phyloP scores from a whole-genome alignment of 257 asterid species.

The Henckelia pumila region DNA sequence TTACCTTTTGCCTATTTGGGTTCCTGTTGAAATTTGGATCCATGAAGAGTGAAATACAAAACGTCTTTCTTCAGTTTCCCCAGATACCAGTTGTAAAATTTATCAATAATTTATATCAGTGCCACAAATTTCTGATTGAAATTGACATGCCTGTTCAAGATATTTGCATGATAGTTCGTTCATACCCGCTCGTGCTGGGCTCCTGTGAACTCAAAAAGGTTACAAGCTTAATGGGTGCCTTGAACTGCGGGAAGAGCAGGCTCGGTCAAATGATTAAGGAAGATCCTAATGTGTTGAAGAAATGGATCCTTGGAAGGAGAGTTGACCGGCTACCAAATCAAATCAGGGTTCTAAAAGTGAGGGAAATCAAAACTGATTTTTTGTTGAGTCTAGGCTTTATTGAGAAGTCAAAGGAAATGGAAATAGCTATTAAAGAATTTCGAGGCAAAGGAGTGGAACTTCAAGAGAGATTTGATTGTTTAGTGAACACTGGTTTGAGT shows the following conservation, averaged over 20 bases:
- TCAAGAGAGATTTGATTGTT: constrained; percentile 66
- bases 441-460: constrained; percentile 65
- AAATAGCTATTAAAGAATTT: constrained; percentile 45
- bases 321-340: constrained; percentile 27
- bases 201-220: constrained; percentile 50
- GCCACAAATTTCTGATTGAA: constrained; percentile 51
- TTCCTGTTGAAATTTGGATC: constrained; percentile 59
- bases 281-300: constrained; percentile 51
- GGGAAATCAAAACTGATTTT: constrained; percentile 48
- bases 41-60: constrained; percentile 27
- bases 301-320: constrained; percentile 48
- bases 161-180: constrained; percentile 40
- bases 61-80: constrained; percentile 45
- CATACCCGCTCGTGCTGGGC: constrained; percentile 47
- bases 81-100: constrained; percentile 38
- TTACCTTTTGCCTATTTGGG: constrained; percentile 40
- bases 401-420: constrained; percentile 59
- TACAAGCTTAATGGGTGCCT: constrained; percentile 30
- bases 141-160: constrained; percentile 48
- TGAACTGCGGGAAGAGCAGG: constrained; percentile 41
- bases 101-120: constrained; percentile 34
- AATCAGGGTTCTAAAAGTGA: constrained; percentile 31
- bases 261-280: constrained; percentile 51
- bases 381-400: constrained; percentile 53
- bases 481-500: constrained; percentile 48